Evolutionary conservation across 768 basidiomycete species (phyloP).

Genomic region (Naganishia randhawae): DNA sequence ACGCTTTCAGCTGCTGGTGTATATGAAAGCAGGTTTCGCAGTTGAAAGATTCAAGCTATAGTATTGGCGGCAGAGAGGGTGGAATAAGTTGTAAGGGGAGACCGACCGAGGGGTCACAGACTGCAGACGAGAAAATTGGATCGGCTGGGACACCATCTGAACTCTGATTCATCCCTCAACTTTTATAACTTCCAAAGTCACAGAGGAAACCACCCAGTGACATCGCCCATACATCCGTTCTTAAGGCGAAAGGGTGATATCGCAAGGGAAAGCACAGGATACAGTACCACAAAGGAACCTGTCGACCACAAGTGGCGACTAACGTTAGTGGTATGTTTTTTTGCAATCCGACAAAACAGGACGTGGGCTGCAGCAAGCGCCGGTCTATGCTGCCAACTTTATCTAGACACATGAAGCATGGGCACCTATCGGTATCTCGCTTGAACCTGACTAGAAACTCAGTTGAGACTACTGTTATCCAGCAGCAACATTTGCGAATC

Average conservation of each 20-base stretch:
- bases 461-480: too few relatives aligned
- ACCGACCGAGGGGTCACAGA: not conserved
- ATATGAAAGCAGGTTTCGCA: not conserved
- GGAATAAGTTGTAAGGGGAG: not conserved
- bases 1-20: too few relatives aligned
- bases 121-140: not conserved
- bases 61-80: not conserved
- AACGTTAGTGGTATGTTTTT: too few relatives aligned
- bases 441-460: too few relatives aligned
- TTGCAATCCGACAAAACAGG: too few relatives aligned
- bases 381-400: too few relatives aligned
- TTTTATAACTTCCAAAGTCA: not conserved
- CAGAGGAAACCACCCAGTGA: not conserved
- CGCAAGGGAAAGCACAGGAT: not conserved
- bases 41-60: not conserved
- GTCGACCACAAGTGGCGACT: too few relatives aligned
- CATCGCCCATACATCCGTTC: not conserved
- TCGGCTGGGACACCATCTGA: not conserved
- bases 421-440: too few relatives aligned
- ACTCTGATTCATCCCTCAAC: too few relatives aligned
- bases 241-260: not conserved
- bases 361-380: too few relatives aligned
- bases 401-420: too few relatives aligned
- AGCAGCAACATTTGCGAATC: too few relatives aligned
- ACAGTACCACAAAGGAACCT: slow-evolving; percentile 6